These are phyloP conservation scores for Globisporangium mamillatum DNA, from an alignment of 352 stramenopile species.

Conservation along the genomic window DNA sequence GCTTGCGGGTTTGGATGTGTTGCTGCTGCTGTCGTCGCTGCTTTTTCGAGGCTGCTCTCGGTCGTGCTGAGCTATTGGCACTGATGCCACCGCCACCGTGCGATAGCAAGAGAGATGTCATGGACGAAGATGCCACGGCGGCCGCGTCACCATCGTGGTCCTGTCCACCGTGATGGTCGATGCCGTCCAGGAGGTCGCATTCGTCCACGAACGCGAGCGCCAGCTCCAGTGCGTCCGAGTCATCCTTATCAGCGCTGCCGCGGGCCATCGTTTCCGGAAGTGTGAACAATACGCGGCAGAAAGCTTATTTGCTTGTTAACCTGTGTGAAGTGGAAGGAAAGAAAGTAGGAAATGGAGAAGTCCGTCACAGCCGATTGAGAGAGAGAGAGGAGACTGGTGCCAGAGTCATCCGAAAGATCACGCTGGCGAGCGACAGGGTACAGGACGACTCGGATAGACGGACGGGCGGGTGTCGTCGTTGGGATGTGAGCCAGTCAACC, in stretches of 20 bases:
- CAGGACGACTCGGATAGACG: background rate
- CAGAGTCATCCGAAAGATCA: background rate
- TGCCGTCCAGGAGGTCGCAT: background rate
- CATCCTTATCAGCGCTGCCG: background rate
- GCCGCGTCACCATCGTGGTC: slow-evolving; percentile 1
- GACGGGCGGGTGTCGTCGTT: background rate
- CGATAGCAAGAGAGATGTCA: background rate
- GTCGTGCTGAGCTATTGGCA: background rate
- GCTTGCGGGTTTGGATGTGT: background rate
- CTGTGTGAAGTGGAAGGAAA: background rate
- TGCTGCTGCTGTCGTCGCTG: background rate
- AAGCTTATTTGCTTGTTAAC: background rate
- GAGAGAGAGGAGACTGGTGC: background rate
- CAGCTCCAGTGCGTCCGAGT: slow-evolving; percentile 10
- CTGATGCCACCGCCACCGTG: background rate
- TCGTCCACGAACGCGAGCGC: slow-evolving; percentile 13
- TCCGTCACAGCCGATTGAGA: background rate
- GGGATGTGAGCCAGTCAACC: background rate
- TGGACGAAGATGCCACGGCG: background rate
- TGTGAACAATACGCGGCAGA: background rate
- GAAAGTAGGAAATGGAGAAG: background rate
- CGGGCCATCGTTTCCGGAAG: background rate
- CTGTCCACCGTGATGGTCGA: background rate
- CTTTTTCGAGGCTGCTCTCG: background rate
- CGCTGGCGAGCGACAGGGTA: background rate